phyloP scores from a whole-genome alignment of 2,329 filamentous ascomycete genomes.

The Thielaviopsis euricoi region DNA sequence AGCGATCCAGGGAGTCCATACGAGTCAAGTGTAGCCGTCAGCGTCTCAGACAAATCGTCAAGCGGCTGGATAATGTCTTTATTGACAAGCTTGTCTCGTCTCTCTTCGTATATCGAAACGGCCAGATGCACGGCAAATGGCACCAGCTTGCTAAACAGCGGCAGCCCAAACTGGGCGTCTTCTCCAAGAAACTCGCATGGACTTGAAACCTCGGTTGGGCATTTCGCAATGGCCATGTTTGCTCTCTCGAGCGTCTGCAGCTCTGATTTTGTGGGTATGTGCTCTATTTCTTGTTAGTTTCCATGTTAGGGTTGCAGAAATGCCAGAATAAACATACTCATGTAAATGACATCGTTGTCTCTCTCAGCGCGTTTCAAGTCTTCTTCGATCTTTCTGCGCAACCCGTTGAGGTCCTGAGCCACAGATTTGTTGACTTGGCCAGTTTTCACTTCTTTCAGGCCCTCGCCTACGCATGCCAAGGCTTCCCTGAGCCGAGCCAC shows the following conservation, averaged over 20 bases:
- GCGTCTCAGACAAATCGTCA: constrained; percentile 60
- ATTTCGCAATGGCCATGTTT: constrained; percentile 67
- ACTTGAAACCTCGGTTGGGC: constrained; percentile 67
- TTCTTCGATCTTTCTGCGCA: constrained; percentile 71
- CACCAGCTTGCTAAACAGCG: constrained; percentile 79
- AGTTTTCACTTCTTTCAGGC: constrained; percentile 60
- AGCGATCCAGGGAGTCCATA: constrained; percentile 82
- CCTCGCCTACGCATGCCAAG: constrained; percentile 67
- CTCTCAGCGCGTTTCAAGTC: constrained; percentile 85
- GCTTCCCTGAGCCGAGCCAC: constrained; percentile 74
- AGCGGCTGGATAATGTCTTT: constrained; percentile 73
- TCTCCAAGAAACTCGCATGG: constrained; percentile 70
- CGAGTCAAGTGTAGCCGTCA: constrained; percentile 65
- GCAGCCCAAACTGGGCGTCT: constrained; percentile 62
- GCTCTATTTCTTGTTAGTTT: constrained; percentile 30
- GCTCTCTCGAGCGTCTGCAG: constrained; percentile 73
- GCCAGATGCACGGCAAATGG: constrained; percentile 93
- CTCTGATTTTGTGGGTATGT: constrained; percentile 77
- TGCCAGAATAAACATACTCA: constrained; percentile 34
- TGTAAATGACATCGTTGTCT: constrained; percentile 91
- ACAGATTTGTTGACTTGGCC: constrained; percentile 69
- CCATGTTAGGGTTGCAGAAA: neutral
- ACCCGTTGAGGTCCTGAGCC: constrained; percentile 60
- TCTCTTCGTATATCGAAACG: constrained; percentile 86
- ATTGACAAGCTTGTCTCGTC: constrained; percentile 78